A percentile compares a stretch with the other conserved stretches of the same genome.
These are phyloP conservation scores for Pelargonium citronellum DNA, from an alignment of 441 rosid species.

Conservation along the genomic window DNA sequence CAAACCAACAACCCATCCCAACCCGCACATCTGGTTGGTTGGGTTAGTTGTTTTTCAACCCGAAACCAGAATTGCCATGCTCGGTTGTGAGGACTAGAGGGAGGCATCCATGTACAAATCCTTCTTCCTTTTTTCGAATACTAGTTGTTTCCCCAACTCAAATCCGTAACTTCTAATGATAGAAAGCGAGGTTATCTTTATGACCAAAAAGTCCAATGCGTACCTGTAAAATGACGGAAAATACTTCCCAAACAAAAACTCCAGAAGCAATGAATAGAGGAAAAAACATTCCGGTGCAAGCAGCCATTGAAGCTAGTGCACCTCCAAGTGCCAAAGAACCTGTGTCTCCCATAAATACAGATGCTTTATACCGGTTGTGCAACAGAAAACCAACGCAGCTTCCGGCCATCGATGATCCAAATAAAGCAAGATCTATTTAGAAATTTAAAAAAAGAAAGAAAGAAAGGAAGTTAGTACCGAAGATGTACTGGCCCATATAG, in stretches of 20 bases:
- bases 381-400: constrained; percentile 84
- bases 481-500: no score
- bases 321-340: constrained; percentile 90
- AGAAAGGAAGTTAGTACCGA: no score
- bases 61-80: no score
- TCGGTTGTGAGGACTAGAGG: no score
- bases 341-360: constrained; percentile 72
- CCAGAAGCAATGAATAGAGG: constrained; percentile 78
- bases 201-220: neutral
- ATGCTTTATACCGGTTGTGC: constrained; percentile 77
- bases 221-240: constrained; percentile 71
- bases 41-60: no score
- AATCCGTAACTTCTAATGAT: no score
- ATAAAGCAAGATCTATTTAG: constrained; percentile 61
- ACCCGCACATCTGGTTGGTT: no score
- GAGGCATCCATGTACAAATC: no score
- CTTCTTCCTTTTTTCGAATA: no score
- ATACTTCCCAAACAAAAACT: constrained; percentile 57
- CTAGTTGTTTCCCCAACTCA: no score
- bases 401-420: constrained; percentile 95
- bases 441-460: neutral
- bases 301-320: constrained; percentile 93
- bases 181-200: no score
- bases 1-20: no score
- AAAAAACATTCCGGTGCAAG: constrained; percentile 87